Evolutionary conservation across 805 yeast species (phyloP).

Genomic region (Candida palmyrensis): DNA sequence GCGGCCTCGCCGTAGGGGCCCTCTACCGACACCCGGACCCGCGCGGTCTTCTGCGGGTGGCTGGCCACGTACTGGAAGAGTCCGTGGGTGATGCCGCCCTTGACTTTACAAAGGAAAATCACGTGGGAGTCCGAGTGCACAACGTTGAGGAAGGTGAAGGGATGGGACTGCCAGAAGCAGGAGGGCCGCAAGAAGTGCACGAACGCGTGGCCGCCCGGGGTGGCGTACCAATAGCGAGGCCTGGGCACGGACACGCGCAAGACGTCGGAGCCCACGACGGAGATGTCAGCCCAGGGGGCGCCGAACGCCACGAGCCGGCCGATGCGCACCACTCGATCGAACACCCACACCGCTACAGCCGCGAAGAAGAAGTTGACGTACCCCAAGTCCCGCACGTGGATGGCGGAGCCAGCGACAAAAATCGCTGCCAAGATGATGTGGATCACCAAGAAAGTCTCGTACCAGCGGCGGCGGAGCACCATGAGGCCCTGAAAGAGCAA

Average conservation of each 20-base stretch:
- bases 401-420: conserved; percentile 50
- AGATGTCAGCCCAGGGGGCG: conserved; percentile 29
- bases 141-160: conserved; percentile 32
- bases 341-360: conserved; percentile 24
- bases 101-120: conserved; percentile 39
- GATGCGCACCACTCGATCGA: conserved; percentile 29
- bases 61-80: conserved; percentile 26
- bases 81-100: conserved; percentile 36
- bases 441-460: conserved; percentile 37
- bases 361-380: conserved; percentile 16
- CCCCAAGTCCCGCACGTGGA: conserved; percentile 54
- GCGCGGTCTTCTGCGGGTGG: conserved; percentile 27
- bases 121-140: conserved; percentile 18
- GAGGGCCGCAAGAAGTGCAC: conserved; percentile 34
- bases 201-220: conserved; percentile 35
- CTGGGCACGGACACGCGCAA: conserved; percentile 43
- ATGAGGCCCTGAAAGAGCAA: conserved; percentile 25
- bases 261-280: conserved; percentile 39
- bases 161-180: conserved; percentile 43
- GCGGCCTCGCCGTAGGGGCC: conserved; percentile 35
- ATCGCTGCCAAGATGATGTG: conserved; percentile 27
- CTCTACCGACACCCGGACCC: conserved; percentile 28
- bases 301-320: conserved; percentile 33
- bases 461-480: conserved; percentile 63
- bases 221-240: conserved; percentile 43